Conservation (phyloP, 2,329 filamentous ascomycete species). For the Sporothrix variecibatus region DNA sequence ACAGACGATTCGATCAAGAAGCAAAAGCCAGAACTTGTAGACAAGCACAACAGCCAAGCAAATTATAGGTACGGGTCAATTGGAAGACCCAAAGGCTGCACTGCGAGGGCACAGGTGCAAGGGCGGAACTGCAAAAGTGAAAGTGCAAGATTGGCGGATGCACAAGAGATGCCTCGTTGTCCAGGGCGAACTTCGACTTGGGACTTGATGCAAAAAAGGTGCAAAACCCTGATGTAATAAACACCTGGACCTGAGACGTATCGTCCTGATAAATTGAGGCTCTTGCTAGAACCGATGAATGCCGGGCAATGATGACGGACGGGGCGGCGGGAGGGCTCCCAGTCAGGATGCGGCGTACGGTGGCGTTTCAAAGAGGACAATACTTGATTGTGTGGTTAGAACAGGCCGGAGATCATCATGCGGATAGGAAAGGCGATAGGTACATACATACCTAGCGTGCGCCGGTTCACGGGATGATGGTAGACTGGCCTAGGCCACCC, state of each 20-base stretch:
- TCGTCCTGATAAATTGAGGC: background rate
- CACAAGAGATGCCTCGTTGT: background rate
- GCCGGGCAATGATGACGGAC: background rate
- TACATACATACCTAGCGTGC: background rate
- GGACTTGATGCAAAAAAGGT: background rate
- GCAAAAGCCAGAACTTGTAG: background rate
- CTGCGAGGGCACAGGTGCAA: background rate
- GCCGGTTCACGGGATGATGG: slow-evolving; percentile 12
- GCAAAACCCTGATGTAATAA: background rate
- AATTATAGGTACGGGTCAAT: background rate
- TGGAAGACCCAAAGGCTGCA: background rate
- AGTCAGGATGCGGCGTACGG: background rate
- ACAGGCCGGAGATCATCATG: background rate
- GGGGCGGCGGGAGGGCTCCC: background rate
- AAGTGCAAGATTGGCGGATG: background rate
- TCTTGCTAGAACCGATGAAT: background rate
- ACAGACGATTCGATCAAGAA: background rate
- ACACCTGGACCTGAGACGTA: background rate
- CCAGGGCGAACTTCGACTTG: background rate
- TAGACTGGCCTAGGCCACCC: slow-evolving; percentile 13
- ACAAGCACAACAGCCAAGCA: background rate
- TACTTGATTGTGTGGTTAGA: background rate
- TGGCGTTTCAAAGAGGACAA: background rate
- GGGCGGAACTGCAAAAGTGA: background rate
- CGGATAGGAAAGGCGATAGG: background rate